Base-by-base conservation (phyloP, 345 rosid species). In the Hevea brasiliensis region DNA sequence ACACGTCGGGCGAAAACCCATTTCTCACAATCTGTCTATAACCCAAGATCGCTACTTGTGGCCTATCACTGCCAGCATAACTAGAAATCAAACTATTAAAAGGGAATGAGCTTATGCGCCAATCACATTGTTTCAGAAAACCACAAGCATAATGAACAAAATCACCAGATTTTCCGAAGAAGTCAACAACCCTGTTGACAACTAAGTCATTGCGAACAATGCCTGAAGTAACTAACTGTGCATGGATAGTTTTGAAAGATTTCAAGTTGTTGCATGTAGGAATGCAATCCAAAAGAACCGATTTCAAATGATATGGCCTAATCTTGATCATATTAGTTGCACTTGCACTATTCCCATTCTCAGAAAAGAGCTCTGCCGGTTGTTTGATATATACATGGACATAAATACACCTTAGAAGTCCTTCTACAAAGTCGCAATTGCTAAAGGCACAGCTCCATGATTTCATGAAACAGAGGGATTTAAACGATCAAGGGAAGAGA, bases 1-100 rank as follows among this genome's bases (percentile, higher is more conserved):
- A 85, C 80, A 21, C 47, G 71, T 83, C 85, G 27, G 86, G 83
- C 41, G 61, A 61, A 70, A 85, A 81, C 18, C 83, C 86, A 42
- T 81, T 53, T 10, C 76, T 74, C 66, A 74, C 73, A n/a, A 61
- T 68, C 61, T 23, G 60, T 37, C 44, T 61, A 50, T 50, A 74
- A 60, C 62, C 41, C 23, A 40, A 51, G 37, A 74, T 21, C 10
- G 78, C 73, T 17, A 42, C 4, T 20, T 68, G 41, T 24, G 74
- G 76, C 44, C 26, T 56, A 20, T 73, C 77, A 47, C 59, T 48
- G 18, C 2, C 20, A 44, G 61, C 74, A 37, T 78, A 73, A 14
- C 54, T 4, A 11, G 74, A 73, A 55, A 78, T 50, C 62, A 78
- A 70, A 10, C 53, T 35, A 56, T 78, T 78, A 55, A 62, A 78